phyloP scores from a whole-genome alignment of 345 rosid genomes.

The Sonneratia caseolaris region DNA sequence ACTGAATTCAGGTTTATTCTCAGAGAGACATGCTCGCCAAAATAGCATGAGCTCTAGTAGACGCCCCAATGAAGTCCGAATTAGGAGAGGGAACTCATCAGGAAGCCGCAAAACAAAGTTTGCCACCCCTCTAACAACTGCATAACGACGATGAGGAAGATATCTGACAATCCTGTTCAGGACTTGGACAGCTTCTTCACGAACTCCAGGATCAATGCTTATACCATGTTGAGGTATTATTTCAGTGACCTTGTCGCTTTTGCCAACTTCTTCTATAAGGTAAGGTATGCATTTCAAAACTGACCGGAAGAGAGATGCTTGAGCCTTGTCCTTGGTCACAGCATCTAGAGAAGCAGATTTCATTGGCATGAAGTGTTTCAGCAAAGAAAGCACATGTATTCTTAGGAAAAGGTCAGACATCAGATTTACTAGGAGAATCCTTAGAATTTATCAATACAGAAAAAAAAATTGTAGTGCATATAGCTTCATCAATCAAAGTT shows the following conservation, averaged over 20 bases:
- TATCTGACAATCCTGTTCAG: conserved; percentile 85
- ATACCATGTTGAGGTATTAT: conserved; percentile 98
- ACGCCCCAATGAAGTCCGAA: conserved; percentile 90
- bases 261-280: conserved; percentile 94
- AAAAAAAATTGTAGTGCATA: not conserved
- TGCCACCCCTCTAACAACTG: conserved; percentile 98
- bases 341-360: conserved; percentile 50
- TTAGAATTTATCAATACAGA: not conserved
- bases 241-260: conserved; percentile 91
- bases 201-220: conserved; percentile 96
- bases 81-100: conserved; percentile 97
- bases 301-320: conserved; percentile 85
- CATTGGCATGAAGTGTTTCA: conserved; percentile 7
- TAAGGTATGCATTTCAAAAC: conserved; percentile 96
- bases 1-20: conserved; percentile 46
- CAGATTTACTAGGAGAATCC: not conserved
- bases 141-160: conserved; percentile 91
- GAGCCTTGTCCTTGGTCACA: conserved; percentile 95
- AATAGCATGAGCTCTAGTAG: conserved; percentile 94
- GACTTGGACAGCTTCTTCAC: conserved; percentile 97
- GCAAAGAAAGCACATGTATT: conserved; percentile 8
- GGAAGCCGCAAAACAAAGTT: conserved; percentile 86
- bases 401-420: not conserved
- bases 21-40: conserved; percentile 94
- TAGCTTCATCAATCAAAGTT: too few species aligned